Evolutionary conservation across 331 rosid genomes (phyloP).

Genomic region (Cydonia oblonga): DNA sequence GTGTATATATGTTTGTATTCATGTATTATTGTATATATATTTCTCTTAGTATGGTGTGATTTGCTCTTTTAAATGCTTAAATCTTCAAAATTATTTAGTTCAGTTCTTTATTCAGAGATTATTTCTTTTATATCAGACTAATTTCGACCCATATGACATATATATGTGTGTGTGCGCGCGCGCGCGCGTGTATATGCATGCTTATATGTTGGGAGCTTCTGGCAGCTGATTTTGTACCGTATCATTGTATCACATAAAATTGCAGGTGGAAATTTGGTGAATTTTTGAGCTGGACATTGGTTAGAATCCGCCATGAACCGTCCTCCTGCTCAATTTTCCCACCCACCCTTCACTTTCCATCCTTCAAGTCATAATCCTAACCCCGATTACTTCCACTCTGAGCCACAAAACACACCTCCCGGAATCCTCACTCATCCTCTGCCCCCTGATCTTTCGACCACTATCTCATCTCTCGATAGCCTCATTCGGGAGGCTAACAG

Average conservation of each 20-base stretch:
- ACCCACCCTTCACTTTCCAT: conserved; percentile 8
- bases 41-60: background rate
- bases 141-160: too few species aligned
- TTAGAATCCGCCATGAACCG: conserved; percentile 10
- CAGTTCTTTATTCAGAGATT: background rate
- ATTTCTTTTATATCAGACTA: background rate
- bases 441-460: conserved; percentile 17
- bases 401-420: conserved; percentile 1
- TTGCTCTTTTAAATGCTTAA: background rate
- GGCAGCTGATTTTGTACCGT: background rate
- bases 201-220: background rate
- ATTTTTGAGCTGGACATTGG: background rate
- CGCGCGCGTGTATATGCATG: too few species aligned
- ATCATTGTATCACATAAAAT: background rate
- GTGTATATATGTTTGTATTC: too few species aligned
- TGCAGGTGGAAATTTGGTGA: background rate
- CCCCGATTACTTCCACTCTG: background rate
- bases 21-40: too few species aligned
- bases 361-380: conserved; percentile 17
- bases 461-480: conserved; percentile 34
- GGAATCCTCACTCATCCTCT: conserved; percentile 4
- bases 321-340: conserved; percentile 19
- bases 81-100: background rate
- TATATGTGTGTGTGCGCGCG: too few species aligned
- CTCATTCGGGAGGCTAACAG: conserved; percentile 29